Evolutionary conservation across 2,329 filamentous ascomycete genomes (phyloP).

Genomic region (Neofusicoccum umdonicola): DNA sequence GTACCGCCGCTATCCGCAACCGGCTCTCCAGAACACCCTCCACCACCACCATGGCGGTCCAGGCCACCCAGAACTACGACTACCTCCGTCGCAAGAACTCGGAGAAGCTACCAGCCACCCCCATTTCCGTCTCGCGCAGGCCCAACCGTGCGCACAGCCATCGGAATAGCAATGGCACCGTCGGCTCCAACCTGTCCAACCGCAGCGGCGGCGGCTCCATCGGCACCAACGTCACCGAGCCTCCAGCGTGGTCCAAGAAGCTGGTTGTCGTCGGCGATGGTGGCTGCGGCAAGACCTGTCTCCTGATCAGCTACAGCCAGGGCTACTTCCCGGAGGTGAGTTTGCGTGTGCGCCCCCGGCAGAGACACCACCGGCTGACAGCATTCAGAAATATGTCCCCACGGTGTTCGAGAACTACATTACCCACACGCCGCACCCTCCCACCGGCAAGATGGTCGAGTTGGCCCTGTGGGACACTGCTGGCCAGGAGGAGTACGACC

Average conservation of each 20-base stretch:
- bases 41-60: conserved; percentile 22
- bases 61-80: conserved; percentile 48
- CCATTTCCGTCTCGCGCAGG: conserved; percentile 33
- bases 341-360: not conserved
- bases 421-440: conserved; percentile 86
- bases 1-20: not conserved
- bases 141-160: conserved; percentile 50
- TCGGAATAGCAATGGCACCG: conserved; percentile 79
- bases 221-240: conserved; percentile 74
- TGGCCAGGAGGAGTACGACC: conserved; percentile 97
- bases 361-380: not conserved
- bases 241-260: conserved; percentile 95
- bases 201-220: conserved; percentile 57
- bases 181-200: conserved; percentile 75
- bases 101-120: conserved; percentile 21
- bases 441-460: conserved; percentile 90
- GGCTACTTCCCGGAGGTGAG: conserved; percentile 97
- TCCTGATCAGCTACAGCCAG: conserved; percentile 97
- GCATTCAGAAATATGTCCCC: conserved; percentile 90
- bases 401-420: conserved; percentile 99
- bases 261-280: conserved; percentile 98
- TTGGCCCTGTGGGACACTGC: conserved; percentile 98
- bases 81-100: conserved; percentile 57
- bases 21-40: not conserved
- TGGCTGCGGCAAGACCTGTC: conserved; percentile 96